Evolutionary conservation across 352 stramenopile species (phyloP).

Genomic region (Globisporangium echinulatum): DNA sequence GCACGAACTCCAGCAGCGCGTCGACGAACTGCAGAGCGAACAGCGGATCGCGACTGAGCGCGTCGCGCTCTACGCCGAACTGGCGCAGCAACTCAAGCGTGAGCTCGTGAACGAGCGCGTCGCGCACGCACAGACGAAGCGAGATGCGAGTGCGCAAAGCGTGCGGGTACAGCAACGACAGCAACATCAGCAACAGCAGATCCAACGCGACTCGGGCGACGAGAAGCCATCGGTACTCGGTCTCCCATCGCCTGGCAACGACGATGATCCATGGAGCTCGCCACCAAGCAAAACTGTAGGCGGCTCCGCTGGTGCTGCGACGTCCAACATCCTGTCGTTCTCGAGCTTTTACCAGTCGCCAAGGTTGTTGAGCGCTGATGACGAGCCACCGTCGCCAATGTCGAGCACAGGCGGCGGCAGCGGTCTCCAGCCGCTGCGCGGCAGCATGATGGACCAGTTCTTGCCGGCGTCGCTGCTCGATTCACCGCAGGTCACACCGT

Average conservation of each 20-base stretch:
- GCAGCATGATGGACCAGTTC: slow-evolving; percentile 74
- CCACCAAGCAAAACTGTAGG: slow-evolving; percentile 7
- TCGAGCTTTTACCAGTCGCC: slow-evolving; percentile 58
- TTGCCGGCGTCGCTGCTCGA: slow-evolving; percentile 72
- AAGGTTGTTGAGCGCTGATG: slow-evolving; percentile 20
- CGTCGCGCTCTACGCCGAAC: slow-evolving; percentile 42
- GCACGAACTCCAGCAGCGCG: slow-evolving; percentile 27
- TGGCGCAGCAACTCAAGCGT: slow-evolving; percentile 60
- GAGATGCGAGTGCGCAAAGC: slow-evolving; percentile 22
- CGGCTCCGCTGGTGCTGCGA: slow-evolving; percentile 1
- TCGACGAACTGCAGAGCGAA: slow-evolving; percentile 50
- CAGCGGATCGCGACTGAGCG: slow-evolving; percentile 46
- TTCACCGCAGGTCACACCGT: slow-evolving; percentile 75
- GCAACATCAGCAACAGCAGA: neutral
- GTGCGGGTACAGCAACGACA: slow-evolving; percentile 40
- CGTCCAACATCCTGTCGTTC: slow-evolving; percentile 35
- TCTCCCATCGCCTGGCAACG: slow-evolving; percentile 1
- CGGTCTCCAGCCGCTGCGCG: slow-evolving; percentile 47
- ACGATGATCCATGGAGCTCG: slow-evolving; percentile 43
- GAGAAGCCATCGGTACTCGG: slow-evolving; percentile 17
- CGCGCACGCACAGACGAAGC: slow-evolving; percentile 64
- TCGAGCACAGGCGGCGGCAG: slow-evolving; percentile 23
- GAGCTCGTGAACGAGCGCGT: slow-evolving; percentile 74
- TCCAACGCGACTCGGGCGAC: slow-evolving; percentile 16
- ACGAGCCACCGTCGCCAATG: slow-evolving; percentile 36